Base-by-base conservation (phyloP, 305 asterid genomes). In the Fraxinus greggii region DNA sequence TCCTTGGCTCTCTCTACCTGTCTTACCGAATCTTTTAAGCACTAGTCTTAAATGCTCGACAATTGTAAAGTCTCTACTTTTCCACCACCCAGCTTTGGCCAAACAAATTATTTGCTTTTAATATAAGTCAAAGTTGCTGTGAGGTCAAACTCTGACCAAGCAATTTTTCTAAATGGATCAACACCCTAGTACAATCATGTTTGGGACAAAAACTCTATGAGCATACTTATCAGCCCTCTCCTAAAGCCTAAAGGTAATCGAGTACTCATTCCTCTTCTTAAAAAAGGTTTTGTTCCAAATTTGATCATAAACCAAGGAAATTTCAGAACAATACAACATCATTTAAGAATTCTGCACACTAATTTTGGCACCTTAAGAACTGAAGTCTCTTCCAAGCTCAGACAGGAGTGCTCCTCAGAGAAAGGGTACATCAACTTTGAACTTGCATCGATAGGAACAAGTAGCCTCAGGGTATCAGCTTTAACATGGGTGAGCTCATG, bases 351-450 rank as follows among this genome's bases (percentile, higher is more conserved):
- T 65, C 35, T 10, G 35, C 73, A 65, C 17, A 26, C 31, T 19
- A 48, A 75, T 21, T 36, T 72, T 35, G 56, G 84, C 82, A 95
- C 99, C 97, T 94, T 84, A 79, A 86, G 85, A 78, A 91, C 48
- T 29, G 92, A 86, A 15, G 90, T 86, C 31, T 87, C 82, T 59
- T 91, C 92, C 94, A 95, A 84, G 76, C 84, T 85, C 81, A 91
- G 86, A 74, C 59, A 65, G 4, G 96, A 90, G 81, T 95, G 97
- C 76, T 91, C 94, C 70, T 92, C 90, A 17, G 99, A 91, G 80
- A 93, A 95, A 33, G 98, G 99, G 80, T 92, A 91, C 17, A 94
- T 29, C 88, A 93, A 70, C 84, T 85, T 92, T 7, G 98, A 91
- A 83, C 86, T 89, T 87, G 88, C 94, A 80, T 89, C 88, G 35